These are phyloP conservation scores for Phoma sp. DNA, from an alignment of 2,329 filamentous ascomycete genomes.

Conservation along the genomic window DNA sequence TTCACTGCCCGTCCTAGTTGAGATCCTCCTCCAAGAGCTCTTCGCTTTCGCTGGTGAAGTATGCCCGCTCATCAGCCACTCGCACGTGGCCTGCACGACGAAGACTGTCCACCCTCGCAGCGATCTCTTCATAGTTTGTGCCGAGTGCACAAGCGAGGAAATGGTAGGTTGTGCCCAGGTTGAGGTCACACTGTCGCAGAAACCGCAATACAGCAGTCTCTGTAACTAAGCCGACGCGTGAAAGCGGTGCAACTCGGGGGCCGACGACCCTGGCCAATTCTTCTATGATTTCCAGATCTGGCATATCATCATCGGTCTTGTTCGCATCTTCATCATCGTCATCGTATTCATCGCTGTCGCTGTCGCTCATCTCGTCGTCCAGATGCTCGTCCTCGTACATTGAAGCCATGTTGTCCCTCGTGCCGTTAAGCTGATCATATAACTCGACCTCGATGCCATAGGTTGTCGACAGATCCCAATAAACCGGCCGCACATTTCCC, in stretches of 20 bases:
- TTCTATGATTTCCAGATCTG: constrained; percentile 5
- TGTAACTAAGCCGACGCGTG: background rate
- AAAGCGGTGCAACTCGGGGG: background rate
- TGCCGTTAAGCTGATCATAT: constrained; percentile 10
- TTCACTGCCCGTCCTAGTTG: background rate
- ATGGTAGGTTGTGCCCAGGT: background rate
- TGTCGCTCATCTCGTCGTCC: background rate
- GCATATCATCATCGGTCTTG: background rate
- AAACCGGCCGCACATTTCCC: constrained; percentile 10
- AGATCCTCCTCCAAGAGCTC: background rate
- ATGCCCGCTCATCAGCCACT: background rate
- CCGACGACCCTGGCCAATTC: background rate
- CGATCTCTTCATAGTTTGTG: background rate
- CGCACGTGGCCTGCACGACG: background rate
- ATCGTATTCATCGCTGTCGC: background rate
- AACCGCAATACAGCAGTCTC: background rate
- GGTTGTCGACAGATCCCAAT: constrained; percentile 5
- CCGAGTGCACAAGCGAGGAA: background rate
- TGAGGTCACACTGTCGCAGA: background rate
- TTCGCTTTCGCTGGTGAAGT: background rate
- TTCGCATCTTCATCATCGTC: background rate
- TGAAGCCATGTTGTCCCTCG: constrained; percentile 5
- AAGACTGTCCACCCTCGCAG: background rate
- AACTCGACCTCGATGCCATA: constrained; percentile 17
- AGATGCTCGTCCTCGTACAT: constrained; percentile 8